phyloP scores from a whole-genome alignment of 2,329 filamentous ascomycete genomes.

The Penicillium glabrum region DNA sequence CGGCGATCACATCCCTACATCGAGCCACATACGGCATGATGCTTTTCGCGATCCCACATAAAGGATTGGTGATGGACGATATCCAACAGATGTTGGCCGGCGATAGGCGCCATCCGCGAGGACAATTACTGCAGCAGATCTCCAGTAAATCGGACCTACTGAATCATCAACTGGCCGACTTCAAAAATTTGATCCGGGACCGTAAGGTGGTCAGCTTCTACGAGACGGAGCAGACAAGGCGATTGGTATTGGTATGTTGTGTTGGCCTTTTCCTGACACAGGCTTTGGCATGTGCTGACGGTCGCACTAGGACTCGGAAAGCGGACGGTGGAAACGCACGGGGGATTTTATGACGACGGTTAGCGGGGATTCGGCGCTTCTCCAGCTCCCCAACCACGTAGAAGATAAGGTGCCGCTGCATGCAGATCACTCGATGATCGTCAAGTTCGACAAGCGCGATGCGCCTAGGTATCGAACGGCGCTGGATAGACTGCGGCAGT shows the following conservation, averaged over 20 bases:
- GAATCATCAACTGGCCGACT: slow-evolving; percentile 20
- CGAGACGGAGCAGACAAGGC: slow-evolving; percentile 25
- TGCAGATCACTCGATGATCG: slow-evolving; percentile 8
- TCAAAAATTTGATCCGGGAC: slow-evolving; percentile 29
- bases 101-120: not conserved
- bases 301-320: slow-evolving; percentile 1
- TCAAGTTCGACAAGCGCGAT: slow-evolving; percentile 9
- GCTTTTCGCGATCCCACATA: slow-evolving; percentile 22
- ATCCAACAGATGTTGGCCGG: slow-evolving; percentile 18
- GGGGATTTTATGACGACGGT: slow-evolving; percentile 6
- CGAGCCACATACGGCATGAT: slow-evolving; percentile 16
- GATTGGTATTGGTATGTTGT: slow-evolving; percentile 20
- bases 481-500: slow-evolving; percentile 4
- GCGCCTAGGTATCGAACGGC: slow-evolving; percentile 2
- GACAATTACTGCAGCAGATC: not conserved
- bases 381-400: slow-evolving; percentile 8
- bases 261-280: not conserved
- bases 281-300: not conserved
- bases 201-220: slow-evolving; percentile 32
- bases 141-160: slow-evolving; percentile 18
- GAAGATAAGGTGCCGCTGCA: slow-evolving; percentile 11
- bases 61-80: slow-evolving; percentile 24
- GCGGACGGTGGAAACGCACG: slow-evolving; percentile 5
- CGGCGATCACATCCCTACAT: slow-evolving; percentile 7
- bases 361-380: slow-evolving; percentile 8